Percentiles rank a stretch among this genome's conserved stretches.
Conservation (phyloP, 129 eudicot species). For the Pseudognaphalium luteoalbum region DNA sequence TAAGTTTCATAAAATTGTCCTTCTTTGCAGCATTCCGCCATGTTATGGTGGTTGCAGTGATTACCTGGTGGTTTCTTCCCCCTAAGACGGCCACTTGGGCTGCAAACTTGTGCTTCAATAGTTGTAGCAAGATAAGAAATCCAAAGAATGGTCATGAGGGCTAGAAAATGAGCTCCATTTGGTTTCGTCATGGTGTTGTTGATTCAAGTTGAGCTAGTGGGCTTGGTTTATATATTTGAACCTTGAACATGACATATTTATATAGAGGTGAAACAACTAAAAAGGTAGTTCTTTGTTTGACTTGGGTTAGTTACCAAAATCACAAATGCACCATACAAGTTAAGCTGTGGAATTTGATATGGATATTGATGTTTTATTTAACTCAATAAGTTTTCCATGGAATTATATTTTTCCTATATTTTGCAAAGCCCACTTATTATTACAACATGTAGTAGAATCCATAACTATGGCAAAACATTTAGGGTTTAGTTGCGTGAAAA, state of each 20-base stretch:
- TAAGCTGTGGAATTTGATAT: not conserved
- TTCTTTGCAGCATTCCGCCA: slow-evolving; percentile 34
- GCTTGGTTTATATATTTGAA: not conserved
- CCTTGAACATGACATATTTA: not conserved
- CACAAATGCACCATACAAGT: not conserved
- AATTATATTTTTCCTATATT: too few species aligned
- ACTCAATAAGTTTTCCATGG: not conserved
- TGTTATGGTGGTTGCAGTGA: slow-evolving; percentile 6
- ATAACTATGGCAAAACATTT: not conserved
- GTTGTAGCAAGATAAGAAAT: not conserved
- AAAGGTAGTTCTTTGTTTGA: not conserved
- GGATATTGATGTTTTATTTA: not conserved
- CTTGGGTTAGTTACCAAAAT: not conserved
- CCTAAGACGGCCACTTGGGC: slow-evolving; percentile 18
- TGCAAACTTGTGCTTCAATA: slow-evolving; percentile 26
- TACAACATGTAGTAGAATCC: not conserved
- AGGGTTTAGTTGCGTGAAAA: too few species aligned
- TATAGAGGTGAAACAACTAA: not conserved
- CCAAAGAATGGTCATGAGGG: not conserved
- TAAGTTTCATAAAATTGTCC: slow-evolving; percentile 33
- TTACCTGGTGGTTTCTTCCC: slow-evolving; percentile 29
- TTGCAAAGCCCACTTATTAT: not conserved
- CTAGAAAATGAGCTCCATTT: slow-evolving; percentile 1
- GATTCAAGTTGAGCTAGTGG: not conserved
- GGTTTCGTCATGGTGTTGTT: slow-evolving; percentile 12